Base-by-base conservation (phyloP, 352 stramenopile species). In the Globisporangium alternatum region DNA sequence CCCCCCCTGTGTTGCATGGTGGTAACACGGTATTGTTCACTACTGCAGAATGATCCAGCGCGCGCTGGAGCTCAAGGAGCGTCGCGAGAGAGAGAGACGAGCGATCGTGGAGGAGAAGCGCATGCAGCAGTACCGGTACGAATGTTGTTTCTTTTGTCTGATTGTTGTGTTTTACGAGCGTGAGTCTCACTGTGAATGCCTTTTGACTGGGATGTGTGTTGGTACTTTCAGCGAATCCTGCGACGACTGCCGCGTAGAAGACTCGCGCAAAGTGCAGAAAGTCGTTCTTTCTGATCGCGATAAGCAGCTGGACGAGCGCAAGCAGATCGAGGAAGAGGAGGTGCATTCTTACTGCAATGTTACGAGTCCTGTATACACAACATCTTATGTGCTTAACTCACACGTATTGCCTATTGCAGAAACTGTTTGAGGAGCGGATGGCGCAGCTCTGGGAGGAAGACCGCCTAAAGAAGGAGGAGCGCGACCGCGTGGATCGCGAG, bases 101-200 rank as follows among this genome's bases (percentile, higher is more conserved):
- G 77, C 72, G 7, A 73, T 91, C 48, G 85, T 91, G 21, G 76
- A 94, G 41, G 81, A 91, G 64, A 94, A 94, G 63, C 62, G 72
- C 1, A 69, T 88, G 64, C 85, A 94, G 57, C 83, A 91, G 41
- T 92, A 92, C 51, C 76, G 84, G 80, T 90, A 58, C 31, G 19
- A 28, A 17, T 4, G 6, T n/a, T 37, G n/a, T 19, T 31, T 7
- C 21, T 53, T 33, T 28, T 28, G 25, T 2, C 25, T 28, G 25
- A 28, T 28, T 28, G 25, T 28, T 28, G 25, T 28, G 25, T 28
- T 28, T 2, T 28, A 28, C 25, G 25, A 28, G 25, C 25, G 25
- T 1, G 25, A 28, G 25, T 28, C 25, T 28, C 25, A 28, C 25
- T 28, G 25, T 28, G 25, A 28, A 28, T 28, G 25, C 25, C 25